phyloP scores from a whole-genome alignment of 139 green algal genomes.

The Penium margaritaceum region DNA sequence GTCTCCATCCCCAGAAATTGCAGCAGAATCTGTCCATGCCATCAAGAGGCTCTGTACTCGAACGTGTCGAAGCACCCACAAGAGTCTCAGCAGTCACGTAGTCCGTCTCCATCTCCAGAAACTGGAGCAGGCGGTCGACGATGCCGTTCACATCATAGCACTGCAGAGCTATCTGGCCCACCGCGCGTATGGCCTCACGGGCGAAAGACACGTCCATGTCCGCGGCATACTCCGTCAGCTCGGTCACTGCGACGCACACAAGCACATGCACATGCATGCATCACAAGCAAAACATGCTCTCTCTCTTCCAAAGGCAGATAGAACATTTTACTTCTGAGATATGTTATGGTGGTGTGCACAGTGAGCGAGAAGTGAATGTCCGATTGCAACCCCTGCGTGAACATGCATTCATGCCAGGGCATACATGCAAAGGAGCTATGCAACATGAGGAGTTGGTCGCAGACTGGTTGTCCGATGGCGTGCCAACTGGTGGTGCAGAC shows the following conservation, averaged over 20 bases:
- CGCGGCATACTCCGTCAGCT: slow-evolving; percentile 32
- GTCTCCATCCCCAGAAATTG: neutral
- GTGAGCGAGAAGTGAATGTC: neutral
- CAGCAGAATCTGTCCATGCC: too few species aligned
- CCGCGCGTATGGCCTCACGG: slow-evolving; percentile 23
- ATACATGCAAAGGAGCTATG: too few species aligned
- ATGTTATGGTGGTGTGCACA: neutral
- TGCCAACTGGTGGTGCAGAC: too few species aligned
- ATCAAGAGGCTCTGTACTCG: too few species aligned
- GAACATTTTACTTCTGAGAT: neutral
- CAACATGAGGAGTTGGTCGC: too few species aligned
- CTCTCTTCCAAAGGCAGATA: neutral
- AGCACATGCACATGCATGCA: neutral
- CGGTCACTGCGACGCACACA: neutral
- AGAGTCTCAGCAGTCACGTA: slow-evolving; percentile 63
- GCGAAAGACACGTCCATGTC: slow-evolving; percentile 48
- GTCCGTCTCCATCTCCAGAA: slow-evolving; percentile 67
- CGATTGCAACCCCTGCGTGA: too few species aligned
- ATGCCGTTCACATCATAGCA: slow-evolving; percentile 71
- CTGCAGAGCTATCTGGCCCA: slow-evolving; percentile 45
- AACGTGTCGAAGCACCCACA: too few species aligned
- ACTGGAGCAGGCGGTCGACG: slow-evolving; percentile 81
- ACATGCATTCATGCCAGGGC: too few species aligned
- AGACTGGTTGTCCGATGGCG: too few species aligned
- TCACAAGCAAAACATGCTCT: neutral